Base-by-base conservation (phyloP, 495 filamentous ascomycete genomes). In the Glutinoglossum americanum region DNA sequence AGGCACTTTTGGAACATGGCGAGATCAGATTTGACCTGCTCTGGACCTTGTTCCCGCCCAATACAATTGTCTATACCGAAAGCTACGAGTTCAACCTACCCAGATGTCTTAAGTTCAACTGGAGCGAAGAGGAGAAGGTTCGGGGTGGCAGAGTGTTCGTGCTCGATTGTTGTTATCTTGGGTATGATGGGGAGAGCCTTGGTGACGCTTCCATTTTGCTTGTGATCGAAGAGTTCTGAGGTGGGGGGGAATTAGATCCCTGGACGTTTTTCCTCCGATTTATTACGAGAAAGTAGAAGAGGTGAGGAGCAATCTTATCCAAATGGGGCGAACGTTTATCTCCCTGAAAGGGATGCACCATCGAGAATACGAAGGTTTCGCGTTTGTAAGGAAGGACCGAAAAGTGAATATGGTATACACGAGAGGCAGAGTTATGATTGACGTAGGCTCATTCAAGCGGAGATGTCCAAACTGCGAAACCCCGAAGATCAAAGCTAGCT, bases 21-120 rank as follows among this genome's bases (percentile, higher is more conserved):
- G 37, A 41, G 37, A 93, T 95, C 66, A 92, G 87, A 3, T 95
- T 88, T 59, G 87, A 94, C 58, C 76, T 93, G 8, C 67, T 92
- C 3, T 93, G 89, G 89, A 87, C 89, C 1, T 68, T 95, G 7
- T 89, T 86, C 73, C 90, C 93, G 62, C 88, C 89, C 4, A 89
- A 92, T 63, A 85, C 86, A 17, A 78, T 94, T 37, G 83, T 82
- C 1, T 89, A 84, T 63, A 84, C 85, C 3, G 15, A 9, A 9
- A 11, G 37, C 37, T 17, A 9, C 7, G 15, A 41, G 8, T 41
- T 17, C 15, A 17, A 41, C 15, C 8, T 11, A 41, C 37, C 37
- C 49, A 60, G 59, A 60, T 60, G 37, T 25, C 39, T 60, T 44
- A 60, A 57, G 54, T 53, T 56, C 53, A 25, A 60, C 57, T 60